Percentiles rank a stretch among this genome's conserved stretches.
Conservation (phyloP, 2,329 filamentous ascomycete species). For the Cladosporium cucumerinum region DNA sequence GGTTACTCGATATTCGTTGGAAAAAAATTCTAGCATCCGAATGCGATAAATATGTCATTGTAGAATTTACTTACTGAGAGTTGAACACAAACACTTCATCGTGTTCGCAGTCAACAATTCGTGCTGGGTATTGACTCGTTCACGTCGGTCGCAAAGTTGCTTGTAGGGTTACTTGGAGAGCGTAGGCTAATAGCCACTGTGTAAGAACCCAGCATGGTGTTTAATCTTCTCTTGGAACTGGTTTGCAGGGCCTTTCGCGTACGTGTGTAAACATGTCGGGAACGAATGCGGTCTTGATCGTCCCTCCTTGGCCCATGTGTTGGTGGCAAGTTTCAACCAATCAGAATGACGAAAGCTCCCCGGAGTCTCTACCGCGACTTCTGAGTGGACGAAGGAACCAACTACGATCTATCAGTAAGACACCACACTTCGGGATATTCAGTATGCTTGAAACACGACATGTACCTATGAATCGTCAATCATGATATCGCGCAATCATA, state of each 20-base stretch:
- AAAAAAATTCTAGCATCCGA: not conserved
- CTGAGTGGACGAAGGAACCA: not conserved
- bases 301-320: not conserved
- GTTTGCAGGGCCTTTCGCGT: not conserved
- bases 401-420: not conserved
- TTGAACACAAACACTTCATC: not conserved
- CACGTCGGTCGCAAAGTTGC: not conserved
- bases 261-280: not conserved
- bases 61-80: not conserved
- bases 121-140: not conserved
- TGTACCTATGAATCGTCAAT: not conserved
- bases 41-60: not conserved
- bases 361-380: not conserved
- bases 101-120: not conserved
- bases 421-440: not conserved
- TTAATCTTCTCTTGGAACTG: not conserved
- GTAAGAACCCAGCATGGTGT: not conserved
- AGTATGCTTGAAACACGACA: not conserved
- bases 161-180: not conserved
- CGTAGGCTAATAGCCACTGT: not conserved
- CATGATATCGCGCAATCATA: not conserved
- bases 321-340: not conserved
- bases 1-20: not conserved
- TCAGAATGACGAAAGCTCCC: not conserved
- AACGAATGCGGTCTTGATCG: not conserved